Evolutionary conservation across 306 rosid species (phyloP).

Genomic region (Lathyrus tuberosus): DNA sequence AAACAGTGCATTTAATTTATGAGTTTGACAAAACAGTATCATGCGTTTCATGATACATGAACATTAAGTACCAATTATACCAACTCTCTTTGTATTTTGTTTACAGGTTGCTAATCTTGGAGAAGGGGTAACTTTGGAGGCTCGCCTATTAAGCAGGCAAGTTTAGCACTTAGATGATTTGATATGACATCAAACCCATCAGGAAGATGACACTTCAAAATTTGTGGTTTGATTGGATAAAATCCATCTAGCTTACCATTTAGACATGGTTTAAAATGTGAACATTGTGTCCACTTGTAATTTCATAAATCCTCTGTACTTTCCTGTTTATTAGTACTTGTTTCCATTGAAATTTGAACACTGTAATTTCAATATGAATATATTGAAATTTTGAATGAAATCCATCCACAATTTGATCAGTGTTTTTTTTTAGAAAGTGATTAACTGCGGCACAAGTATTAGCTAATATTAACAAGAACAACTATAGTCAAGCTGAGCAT

Average conservation of each 20-base stretch:
- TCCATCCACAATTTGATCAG: not conserved
- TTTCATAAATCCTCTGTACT: conserved; percentile 12
- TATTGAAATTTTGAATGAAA: conserved; percentile 13
- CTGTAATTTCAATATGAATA: not conserved
- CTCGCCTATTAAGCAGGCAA: conserved; percentile 91
- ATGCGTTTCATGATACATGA: not conserved
- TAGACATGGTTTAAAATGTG: conserved; percentile 13
- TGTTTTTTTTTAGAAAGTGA: not conserved
- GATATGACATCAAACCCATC: conserved; percentile 1
- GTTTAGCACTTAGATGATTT: conserved; percentile 34
- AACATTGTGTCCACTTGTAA: conserved; percentile 16
- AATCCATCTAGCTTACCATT: not conserved
- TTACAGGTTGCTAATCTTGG: conserved; percentile 75
- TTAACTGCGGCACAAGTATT: conserved; percentile 2
- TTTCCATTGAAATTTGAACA: not conserved
- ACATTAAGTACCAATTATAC: not conserved
- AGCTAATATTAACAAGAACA: conserved; percentile 10
- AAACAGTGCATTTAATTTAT: not conserved
- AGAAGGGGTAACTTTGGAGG: conserved; percentile 86
- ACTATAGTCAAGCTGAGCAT: not conserved
- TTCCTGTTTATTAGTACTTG: conserved; percentile 5
- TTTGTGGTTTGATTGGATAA: conserved; percentile 22
- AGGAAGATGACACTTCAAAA: conserved; percentile 18
- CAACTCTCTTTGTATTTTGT: not conserved
- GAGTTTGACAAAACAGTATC: not conserved